Conservation (phyloP, 2,329 filamentous ascomycete species). For the Alternaria novae-zelandiae region DNA sequence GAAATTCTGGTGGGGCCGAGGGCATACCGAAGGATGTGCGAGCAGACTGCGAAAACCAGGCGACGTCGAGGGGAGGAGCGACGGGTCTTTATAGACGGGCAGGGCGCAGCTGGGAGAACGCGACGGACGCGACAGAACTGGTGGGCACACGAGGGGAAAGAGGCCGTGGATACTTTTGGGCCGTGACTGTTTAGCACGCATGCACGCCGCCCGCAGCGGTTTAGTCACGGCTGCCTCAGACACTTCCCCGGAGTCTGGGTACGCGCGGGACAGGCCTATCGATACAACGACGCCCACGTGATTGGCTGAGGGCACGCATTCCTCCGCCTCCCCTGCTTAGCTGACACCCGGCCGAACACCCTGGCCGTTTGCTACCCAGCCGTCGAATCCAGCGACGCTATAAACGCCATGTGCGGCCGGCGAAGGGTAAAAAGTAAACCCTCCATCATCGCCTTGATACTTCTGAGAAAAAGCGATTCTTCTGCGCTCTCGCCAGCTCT, state of each 20-base stretch:
- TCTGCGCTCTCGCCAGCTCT: neutral
- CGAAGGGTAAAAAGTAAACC: conserved; percentile 13
- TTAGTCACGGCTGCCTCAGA: conserved; percentile 19
- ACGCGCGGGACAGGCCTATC: conserved; percentile 16
- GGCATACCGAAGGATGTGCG: conserved; percentile 39
- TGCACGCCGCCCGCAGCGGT: conserved; percentile 18
- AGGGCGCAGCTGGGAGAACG: conserved; percentile 17
- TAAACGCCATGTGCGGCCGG: conserved; percentile 4
- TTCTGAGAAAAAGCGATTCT: neutral
- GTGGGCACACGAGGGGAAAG: conserved; percentile 27
- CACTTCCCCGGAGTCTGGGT: conserved; percentile 31
- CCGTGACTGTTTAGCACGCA: conserved; percentile 38
- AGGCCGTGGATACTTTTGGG: conserved; percentile 29
- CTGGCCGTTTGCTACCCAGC: conserved; percentile 4
- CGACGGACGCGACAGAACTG: conserved; percentile 16
- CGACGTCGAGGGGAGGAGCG: conserved; percentile 12
- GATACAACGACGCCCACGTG: conserved; percentile 1
- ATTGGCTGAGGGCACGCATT: conserved; percentile 23
- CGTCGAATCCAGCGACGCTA: conserved; percentile 7
- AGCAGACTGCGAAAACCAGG: conserved; percentile 24
- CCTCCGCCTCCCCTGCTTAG: conserved; percentile 12
- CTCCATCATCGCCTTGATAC: conserved; percentile 2
- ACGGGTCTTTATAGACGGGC: conserved; percentile 23
- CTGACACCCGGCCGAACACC: conserved; percentile 6
- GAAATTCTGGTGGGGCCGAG: conserved; percentile 28